Conservation (phyloP, 73 alveolate genomes). For the Blepharisma japonicum region DNA sequence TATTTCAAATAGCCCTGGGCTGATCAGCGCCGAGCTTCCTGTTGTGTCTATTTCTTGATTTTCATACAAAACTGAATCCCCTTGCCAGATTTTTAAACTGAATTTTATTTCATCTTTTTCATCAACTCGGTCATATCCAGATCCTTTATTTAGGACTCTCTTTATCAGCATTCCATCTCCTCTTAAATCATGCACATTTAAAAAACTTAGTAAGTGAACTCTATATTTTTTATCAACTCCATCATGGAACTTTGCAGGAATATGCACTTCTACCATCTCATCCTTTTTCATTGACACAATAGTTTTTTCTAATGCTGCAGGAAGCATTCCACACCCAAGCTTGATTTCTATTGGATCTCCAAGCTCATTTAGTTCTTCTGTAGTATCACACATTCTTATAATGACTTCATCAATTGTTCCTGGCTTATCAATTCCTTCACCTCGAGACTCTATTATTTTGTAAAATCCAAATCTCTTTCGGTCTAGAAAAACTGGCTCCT, state of each 20-base stretch:
- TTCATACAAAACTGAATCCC: not conserved
- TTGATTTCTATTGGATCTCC: not conserved
- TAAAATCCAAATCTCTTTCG: conserved; percentile 4
- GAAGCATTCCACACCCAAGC: conserved; percentile 14
- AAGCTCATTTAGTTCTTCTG: not conserved
- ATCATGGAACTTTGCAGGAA: not conserved
- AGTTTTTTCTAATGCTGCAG: not conserved
- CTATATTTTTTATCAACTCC: not conserved
- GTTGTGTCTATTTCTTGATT: not conserved
- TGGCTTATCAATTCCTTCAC: conserved; percentile 22
- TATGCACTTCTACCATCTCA: not conserved
- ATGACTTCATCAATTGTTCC: conserved; percentile 23
- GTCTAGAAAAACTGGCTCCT: conserved; percentile 20
- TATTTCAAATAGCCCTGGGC: conserved; percentile 1
- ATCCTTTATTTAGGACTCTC: not conserved
- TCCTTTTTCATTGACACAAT: conserved; percentile 3
- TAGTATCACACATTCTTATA: not conserved
- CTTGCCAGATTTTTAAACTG: not conserved
- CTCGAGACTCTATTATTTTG: conserved; percentile 20
- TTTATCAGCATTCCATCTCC: not conserved
- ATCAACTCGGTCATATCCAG: not conserved
- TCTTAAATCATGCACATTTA: not conserved
- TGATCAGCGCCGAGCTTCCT: not conserved
- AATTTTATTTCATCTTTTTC: conserved; percentile 18
- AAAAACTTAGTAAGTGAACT: not conserved